Base-by-base conservation (phyloP, 257 asterid species). In the Penstemon newberryi region DNA sequence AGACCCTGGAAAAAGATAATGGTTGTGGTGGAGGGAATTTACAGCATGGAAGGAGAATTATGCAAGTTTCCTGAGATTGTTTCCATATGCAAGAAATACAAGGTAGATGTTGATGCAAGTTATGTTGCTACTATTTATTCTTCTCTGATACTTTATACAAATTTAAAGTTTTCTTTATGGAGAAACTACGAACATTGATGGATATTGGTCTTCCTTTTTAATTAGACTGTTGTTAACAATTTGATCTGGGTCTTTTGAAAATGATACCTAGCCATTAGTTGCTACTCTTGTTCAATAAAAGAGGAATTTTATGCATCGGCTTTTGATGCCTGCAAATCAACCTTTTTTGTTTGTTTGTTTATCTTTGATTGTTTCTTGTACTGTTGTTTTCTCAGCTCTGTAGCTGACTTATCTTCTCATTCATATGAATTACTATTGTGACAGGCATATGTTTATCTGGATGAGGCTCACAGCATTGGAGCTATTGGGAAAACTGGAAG, bases 381-480 rank as follows among this genome's bases (percentile, higher is more conserved):
- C 53, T 5, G 25, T 42, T 13, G 1, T 50, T 45, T 41, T 60
- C 50, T 57, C 44, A 55, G 50, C 25, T 56, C 67, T 37, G 38
- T 4, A 65, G 13, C 57, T 60, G 70, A 55, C 46, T 19, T 56
- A 8, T 54, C 63, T 45, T 67, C 70, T 65, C 40, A 25, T 25
- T 25, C 33, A 25, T 25, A 25, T 25, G 33, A 25, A 1, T 25
- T 25, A 25, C 33, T 60, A 49, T 62, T 70, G 19, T 51, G 54
- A 54, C 85, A 94, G 99, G 96, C 85, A 61, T 94, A 86, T 72
- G 69, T 89, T 68, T 94, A 94, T 80, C 84, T 94, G 80, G 99
- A 94, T 72, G 99, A 94, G 90, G 99, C 99, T 60, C 97, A 94
- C 81, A 94, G 99, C 87, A 91, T 94, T 75, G 99, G 99, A 51